phyloP scores from a whole-genome alignment of 768 basidiomycete genomes.

The Steccherinum ochraceum region DNA sequence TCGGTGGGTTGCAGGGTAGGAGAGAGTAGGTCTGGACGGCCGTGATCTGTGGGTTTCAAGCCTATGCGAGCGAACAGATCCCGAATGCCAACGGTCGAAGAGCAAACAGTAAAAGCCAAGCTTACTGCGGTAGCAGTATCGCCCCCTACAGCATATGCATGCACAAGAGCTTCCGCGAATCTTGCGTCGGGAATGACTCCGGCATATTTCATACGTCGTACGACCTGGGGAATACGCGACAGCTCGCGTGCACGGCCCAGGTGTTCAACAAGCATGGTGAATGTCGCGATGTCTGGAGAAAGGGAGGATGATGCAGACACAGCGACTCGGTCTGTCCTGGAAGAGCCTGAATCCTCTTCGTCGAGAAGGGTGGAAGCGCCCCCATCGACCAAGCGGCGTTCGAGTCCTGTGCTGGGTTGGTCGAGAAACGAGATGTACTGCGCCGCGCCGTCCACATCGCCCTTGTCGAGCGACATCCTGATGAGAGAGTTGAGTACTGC shows the following conservation, averaged over 20 bases:
- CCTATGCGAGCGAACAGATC: constrained; percentile 18
- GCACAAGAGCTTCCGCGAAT: constrained; percentile 48
- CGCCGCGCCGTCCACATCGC: constrained; percentile 41
- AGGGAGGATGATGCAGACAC: constrained; percentile 1
- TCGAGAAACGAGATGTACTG: constrained; percentile 46
- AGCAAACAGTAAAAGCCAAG: constrained; percentile 44
- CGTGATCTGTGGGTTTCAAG: constrained; percentile 6
- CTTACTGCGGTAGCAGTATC: constrained; percentile 44
- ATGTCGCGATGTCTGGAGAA: constrained; percentile 52
- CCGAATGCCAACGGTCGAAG: constrained; percentile 12
- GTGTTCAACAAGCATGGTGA: constrained; percentile 55
- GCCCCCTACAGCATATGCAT: constrained; percentile 44
- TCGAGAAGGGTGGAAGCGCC: background rate
- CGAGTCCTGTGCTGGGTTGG: background rate
- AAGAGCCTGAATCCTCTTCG: background rate
- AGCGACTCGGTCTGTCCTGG: background rate
- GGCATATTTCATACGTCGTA: constrained; percentile 38
- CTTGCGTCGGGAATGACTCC: constrained; percentile 40
- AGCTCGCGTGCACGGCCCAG: constrained; percentile 39
- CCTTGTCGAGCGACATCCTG: constrained; percentile 48
- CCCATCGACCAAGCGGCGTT: background rate
- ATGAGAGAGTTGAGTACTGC: constrained; percentile 65
- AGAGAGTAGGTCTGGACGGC: constrained; percentile 7
- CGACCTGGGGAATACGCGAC: constrained; percentile 37
- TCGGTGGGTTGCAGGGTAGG: constrained; percentile 22